Percentiles rank a stretch among this genome's conserved stretches.
Evolutionary conservation across 1,139 yeast species (phyloP).

Genomic region (Blastobotrys illinoisensis): DNA sequence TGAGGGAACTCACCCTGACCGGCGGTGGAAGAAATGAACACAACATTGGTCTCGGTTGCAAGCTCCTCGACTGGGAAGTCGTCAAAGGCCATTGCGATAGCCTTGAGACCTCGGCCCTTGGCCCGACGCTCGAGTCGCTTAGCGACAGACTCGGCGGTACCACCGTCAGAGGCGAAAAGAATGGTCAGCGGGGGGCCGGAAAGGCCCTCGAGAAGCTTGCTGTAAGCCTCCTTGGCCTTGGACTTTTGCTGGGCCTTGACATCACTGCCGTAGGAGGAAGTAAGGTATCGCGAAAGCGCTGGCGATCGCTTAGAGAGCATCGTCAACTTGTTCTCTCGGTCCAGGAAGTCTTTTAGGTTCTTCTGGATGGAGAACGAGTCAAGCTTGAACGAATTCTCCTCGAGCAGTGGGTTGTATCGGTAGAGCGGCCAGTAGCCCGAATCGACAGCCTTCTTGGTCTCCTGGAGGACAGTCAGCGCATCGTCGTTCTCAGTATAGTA

Average conservation of each 20-base stretch:
- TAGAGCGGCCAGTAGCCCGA: constrained; percentile 95
- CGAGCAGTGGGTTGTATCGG: constrained; percentile 66
- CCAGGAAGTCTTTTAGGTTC: constrained; percentile 73
- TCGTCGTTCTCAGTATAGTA: constrained; percentile 59
- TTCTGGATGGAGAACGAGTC: constrained; percentile 81
- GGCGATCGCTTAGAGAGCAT: constrained; percentile 69
- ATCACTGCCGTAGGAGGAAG: constrained; percentile 56
- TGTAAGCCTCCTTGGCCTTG: constrained; percentile 73
- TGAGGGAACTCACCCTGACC: constrained; percentile 99
- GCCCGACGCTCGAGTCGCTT: constrained; percentile 82
- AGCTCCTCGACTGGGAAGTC: constrained; percentile 77
- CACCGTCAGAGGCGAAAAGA: constrained; percentile 93
- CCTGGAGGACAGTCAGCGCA: constrained; percentile 71
- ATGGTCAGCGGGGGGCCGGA: constrained; percentile 91
- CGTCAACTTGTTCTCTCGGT: constrained; percentile 82
- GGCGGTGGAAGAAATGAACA: constrained; percentile 82
- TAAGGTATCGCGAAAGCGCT: constrained; percentile 67
- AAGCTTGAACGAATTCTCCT: constrained; percentile 58
- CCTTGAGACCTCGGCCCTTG: constrained; percentile 76
- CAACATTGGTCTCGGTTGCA: constrained; percentile 73
- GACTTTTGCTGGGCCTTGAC: constrained; percentile 55
- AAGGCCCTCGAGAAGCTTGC: constrained; percentile 72
- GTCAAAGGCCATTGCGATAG: constrained; percentile 76
- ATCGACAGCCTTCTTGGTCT: constrained; percentile 86
- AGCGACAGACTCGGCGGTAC: constrained; percentile 81